Evolutionary conservation across 345 rosid genomes (phyloP).

Genomic region (Linum trigynum): DNA sequence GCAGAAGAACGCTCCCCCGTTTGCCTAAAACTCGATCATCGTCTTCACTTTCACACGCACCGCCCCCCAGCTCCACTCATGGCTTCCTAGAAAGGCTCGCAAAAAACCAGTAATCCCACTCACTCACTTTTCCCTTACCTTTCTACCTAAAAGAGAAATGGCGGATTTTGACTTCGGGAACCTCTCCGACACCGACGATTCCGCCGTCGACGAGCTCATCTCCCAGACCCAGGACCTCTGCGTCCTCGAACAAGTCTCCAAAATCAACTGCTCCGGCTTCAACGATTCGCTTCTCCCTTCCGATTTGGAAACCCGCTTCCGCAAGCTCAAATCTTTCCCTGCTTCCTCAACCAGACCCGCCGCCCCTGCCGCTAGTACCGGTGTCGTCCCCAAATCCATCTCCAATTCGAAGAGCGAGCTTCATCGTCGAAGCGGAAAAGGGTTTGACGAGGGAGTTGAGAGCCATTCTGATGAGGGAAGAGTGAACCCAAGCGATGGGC

Average conservation of each 20-base stretch:
- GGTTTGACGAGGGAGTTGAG: neutral
- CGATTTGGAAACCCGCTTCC: conserved; percentile 69
- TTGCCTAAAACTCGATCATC: neutral
- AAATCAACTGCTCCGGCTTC: conserved; percentile 57
- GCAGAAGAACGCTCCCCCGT: neutral
- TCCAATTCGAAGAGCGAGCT: neutral
- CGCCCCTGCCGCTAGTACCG: conserved; percentile 4
- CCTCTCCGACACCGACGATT: conserved; percentile 69
- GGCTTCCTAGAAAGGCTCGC: neutral
- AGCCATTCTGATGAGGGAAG: neutral
- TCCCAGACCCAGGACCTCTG: conserved; percentile 61
- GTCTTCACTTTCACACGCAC: neutral
- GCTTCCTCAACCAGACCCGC: conserved; percentile 18
- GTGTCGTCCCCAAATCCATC: neutral
- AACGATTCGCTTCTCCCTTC: conserved; percentile 46
- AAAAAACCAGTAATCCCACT: neutral
- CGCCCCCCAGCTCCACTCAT: neutral
- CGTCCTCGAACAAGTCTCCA: conserved; percentile 62
- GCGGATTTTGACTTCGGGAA: conserved; percentile 51
- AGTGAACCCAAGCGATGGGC: neutral
- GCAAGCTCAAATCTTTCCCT: conserved; percentile 64
- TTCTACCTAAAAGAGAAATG: conserved; percentile 22
- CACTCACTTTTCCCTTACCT: neutral
- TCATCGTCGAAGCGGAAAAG: neutral
- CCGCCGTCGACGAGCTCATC: conserved; percentile 63